Evolutionary conservation across 495 filamentous ascomycete genomes (phyloP), one percentile per base, ranked within the genome.

Genomic region (Durotheca rogersii): DNA sequence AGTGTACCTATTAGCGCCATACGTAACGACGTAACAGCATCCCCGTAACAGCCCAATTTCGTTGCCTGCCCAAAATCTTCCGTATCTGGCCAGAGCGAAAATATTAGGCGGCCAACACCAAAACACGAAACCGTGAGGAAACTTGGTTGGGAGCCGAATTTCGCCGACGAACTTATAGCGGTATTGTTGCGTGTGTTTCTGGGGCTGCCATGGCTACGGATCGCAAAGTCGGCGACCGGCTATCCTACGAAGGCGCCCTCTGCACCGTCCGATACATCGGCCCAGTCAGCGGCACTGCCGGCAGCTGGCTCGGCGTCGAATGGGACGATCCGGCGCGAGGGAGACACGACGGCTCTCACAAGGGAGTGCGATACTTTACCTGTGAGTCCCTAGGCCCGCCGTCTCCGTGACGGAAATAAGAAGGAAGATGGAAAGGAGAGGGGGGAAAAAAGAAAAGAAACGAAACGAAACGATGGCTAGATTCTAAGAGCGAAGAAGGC

Each of bases 271-370:
- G 90, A 21, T 96, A 90, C 60, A 72, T 87, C 54, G 93, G 93
- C 37, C 62, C 72, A 29, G 82, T 98, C 12, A 74, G 80, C 41
- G 87, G 86, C 29, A 93, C 89, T 14, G 72, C 78, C 15, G 89
- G 89, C 21, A 75, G 79, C 60, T 97, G 93, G 94, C 73, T 98
- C 14, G 93, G 93, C 18, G 89, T 97, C 14, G 93, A 98, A 75
- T 98, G 94, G 94, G 93, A 97, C 69, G 86, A 95, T 60, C 73
- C 81, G 43, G 73, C 71, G 31, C 74, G 89, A 60, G 94, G 93
- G 21, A 97, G 96, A 72, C 90, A 98, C 71, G 80, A 89, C 50
- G 93, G 94, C 7, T 81, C 84, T 46, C 81, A 92, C 71, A 81
- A 81, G 17, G 90, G 87, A 38, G 72, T 80, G 53, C 81, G 77